Base-by-base conservation (phyloP, 1,284 basidiomycete genomes). In the Paramarasmius palmivorus region DNA sequence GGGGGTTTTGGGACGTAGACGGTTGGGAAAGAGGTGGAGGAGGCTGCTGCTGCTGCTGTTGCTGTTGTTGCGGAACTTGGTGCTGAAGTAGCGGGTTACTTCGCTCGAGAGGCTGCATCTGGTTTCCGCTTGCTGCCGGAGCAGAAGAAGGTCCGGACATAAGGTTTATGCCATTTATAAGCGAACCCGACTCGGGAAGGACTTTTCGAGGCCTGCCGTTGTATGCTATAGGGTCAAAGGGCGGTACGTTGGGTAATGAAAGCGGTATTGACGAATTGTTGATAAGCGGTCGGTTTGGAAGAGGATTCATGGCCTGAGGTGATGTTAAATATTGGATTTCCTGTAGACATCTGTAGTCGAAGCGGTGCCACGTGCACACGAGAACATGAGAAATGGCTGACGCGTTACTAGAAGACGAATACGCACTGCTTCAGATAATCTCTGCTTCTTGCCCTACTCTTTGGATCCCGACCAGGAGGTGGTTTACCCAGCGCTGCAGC, bases 291-390 rank as follows among this genome's bases (percentile, higher is more conserved):
- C 92, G 84, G 54, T 93, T 90, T 0, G 94, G 93, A 34, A 99
- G 79, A 35, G 96, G 97, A 68, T 99, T 99, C 78, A 99, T 88
- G 3, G 96, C 95, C 67, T 96, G 91, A 1, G 94, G 88, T 2
- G 95, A 98, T 1, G 96, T 99, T 50, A 99, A 78, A 70, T 99
- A 99, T 7, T 93, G 92, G 62, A 99, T 93, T 77, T 99, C 96
- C 74, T 98, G 96, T 35, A 99, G 77, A 73, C 97, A 97, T 73
- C 90, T 92, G 59, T 15, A 54, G 46, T 46, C 42, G 36, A 54
- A 26, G 57, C 49, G 58, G 58, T 56, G 34, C 54, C 40, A 32
- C 26, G 25, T 57, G 52, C 37, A 26, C 22, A 15, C 14, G 14
- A 37, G 23, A 25, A 50, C 20, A 44, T 20, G 19, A 42, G 15